Base-by-base conservation (phyloP, 306 rosid species). In the Psophocarpus tetragonolobus region DNA sequence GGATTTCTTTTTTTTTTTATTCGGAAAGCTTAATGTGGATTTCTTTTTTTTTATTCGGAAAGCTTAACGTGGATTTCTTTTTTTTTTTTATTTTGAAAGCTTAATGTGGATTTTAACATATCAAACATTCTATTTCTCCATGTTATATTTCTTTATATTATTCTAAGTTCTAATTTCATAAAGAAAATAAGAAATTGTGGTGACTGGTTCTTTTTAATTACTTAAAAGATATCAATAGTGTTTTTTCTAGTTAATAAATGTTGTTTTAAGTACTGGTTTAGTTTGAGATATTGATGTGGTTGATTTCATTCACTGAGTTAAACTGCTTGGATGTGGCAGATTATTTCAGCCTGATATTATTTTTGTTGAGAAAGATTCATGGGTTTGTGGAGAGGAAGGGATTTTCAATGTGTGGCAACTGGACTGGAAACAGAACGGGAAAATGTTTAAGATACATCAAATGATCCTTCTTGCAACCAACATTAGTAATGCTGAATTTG, bases 381-480 rank as follows among this genome's bases (percentile, higher is more conserved):
- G 97, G 96, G 74, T 82, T 67, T 73, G 86, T 30, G 90, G 82
- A 67, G 98, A 96, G 81, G 97, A 91, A 76, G 89, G 86, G 69
- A 81, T 83, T 68, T 73, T 86, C 65, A 82, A 81, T 66, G 39
- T 83, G 24, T 71, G 83, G 70, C 87, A 81, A 63, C 84, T 84
- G 73, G 96, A 90, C 57, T 78, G 93, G 90, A 92, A 89, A 85
- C 97, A 80, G 88, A 91, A 89, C 1, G 92, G 87, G n/a, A 80
- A 84, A 48, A 11, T 36, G 30, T 70, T 86, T 36, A 90, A 88
- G 87, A 79, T 87, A 75, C 97, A 97, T 11, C 89, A 87, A 68
- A 78, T 92, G 87, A 84, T 96, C 69, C 94, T 96, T 78, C 93
- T 96, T 1, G 98, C 99, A 3, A 96, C 99, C 27, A 90, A 91